A percentile compares a stretch with the other conserved stretches of the same genome.
These are phyloP conservation scores for Amaranthus hypochondriacus DNA, from an alignment of 148 eudicot genomes.

Conservation along the genomic window DNA sequence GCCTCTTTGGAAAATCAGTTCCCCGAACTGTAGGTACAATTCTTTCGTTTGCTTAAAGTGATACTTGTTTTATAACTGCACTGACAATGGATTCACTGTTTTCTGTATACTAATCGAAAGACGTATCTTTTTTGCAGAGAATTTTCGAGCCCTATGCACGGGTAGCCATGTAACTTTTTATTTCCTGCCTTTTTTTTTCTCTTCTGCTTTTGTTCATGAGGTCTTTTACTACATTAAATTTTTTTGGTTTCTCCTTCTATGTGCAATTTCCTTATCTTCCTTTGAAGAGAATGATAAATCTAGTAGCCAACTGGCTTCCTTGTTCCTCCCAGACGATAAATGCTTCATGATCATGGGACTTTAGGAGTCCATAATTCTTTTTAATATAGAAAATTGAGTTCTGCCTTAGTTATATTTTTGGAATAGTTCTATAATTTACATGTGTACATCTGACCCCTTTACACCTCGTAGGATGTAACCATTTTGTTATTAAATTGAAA, in stretches of 20 bases:
- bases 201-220: conserved; percentile 18
- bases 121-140: conserved; percentile 56
- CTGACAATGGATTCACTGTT: background rate
- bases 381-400: background rate
- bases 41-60: background rate
- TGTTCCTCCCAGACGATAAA: background rate
- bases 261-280: background rate
- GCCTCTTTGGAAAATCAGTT: conserved; percentile 81
- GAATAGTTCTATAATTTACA: background rate
- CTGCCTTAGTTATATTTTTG: background rate
- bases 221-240: background rate
- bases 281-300: background rate
- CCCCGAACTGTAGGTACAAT: conserved; percentile 80
- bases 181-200: conserved; percentile 21
- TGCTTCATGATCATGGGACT: background rate
- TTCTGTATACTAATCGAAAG: background rate
- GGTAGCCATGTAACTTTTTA: conserved; percentile 78
- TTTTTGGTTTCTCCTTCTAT: background rate
- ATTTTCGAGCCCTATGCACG: conserved; percentile 97
- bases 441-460: too few relatives aligned
- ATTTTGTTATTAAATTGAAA: background rate
- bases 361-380: conserved; percentile 2
- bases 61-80: background rate
- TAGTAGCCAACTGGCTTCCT: conserved; percentile 1
- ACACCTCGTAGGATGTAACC: too few relatives aligned